Percentiles rank a stretch among this genome's conserved stretches.
Evolutionary conservation across 2,329 filamentous ascomycete species (phyloP).

Genomic region (Beauveria scarabaeidicola): DNA sequence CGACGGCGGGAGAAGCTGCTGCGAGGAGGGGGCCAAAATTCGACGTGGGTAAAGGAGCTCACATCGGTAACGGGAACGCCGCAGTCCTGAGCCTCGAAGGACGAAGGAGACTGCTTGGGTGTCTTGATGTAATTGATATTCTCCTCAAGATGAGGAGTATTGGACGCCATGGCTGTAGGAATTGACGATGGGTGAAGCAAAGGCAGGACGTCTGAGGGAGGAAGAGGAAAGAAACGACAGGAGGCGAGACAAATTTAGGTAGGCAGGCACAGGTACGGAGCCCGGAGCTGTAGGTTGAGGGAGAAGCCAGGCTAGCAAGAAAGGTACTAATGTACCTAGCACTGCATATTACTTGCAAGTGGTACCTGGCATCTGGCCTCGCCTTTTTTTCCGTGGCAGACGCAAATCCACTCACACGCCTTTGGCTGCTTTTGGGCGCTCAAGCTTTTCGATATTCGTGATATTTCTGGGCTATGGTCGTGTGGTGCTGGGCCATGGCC

Average conservation of each 20-base stretch:
- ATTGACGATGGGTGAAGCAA: constrained; percentile 1
- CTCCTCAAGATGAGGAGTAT: constrained; percentile 8
- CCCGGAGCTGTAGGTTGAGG: neutral
- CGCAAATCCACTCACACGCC: neutral
- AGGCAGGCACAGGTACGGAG: neutral
- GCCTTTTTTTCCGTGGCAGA: neutral
- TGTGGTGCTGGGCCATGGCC: neutral
- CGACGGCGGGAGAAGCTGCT: neutral
- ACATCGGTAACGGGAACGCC: constrained; percentile 35
- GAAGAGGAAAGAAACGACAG: constrained; percentile 1
- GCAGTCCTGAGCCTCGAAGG: constrained; percentile 62
- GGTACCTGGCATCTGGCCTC: neutral
- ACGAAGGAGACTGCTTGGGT: constrained; percentile 35
- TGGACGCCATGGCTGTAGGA: constrained; percentile 11
- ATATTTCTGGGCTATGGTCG: neutral
- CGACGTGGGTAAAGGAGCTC: constrained; percentile 25
- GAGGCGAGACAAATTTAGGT: constrained; percentile 5
- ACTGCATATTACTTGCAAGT: neutral
- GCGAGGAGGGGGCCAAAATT: neutral
- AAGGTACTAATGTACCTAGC: neutral
- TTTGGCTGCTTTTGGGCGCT: neutral
- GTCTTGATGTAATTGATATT: constrained; percentile 25
- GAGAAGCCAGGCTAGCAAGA: neutral
- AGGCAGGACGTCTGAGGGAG: constrained; percentile 2
- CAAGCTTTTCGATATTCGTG: too few relatives aligned